phyloP scores from a whole-genome alignment of 1,139 yeast genomes.

The Meyerozyma sp. region DNA sequence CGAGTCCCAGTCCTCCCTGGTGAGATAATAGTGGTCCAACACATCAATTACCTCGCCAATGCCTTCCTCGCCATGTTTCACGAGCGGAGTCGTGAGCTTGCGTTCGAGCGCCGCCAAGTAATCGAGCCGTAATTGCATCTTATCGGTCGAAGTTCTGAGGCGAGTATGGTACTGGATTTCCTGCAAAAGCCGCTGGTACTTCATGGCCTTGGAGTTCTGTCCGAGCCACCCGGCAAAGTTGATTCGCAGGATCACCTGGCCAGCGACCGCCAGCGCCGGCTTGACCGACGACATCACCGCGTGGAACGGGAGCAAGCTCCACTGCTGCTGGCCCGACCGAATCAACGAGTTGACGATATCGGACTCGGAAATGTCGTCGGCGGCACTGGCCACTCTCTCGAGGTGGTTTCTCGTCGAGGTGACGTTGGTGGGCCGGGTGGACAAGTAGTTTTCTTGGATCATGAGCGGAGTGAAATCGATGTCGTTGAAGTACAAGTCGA shows the following conservation, averaged over 20 bases:
- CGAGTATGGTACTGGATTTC: slow-evolving; percentile 88
- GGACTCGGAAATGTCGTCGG: slow-evolving; percentile 77
- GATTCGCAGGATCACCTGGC: slow-evolving; percentile 62
- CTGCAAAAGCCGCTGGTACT: slow-evolving; percentile 72
- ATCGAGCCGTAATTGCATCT: slow-evolving; percentile 68
- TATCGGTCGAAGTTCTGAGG: slow-evolving; percentile 71
- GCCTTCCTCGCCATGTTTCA: slow-evolving; percentile 52
- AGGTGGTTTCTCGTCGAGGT: slow-evolving; percentile 44
- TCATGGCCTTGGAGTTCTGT: slow-evolving; percentile 79
- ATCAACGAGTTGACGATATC: slow-evolving; percentile 78
- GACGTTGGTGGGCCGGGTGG: slow-evolving; percentile 51
- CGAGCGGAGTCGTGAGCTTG: slow-evolving; percentile 52
- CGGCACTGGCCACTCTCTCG: slow-evolving; percentile 67
- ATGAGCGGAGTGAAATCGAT: slow-evolving; percentile 91
- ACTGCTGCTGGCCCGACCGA: slow-evolving; percentile 89
- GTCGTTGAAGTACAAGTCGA: slow-evolving; percentile 89
- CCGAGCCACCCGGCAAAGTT: slow-evolving; percentile 89
- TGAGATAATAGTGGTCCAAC: slow-evolving; percentile 80
- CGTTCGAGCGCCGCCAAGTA: slow-evolving; percentile 64
- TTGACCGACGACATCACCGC: slow-evolving; percentile 82
- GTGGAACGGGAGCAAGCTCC: slow-evolving; percentile 93
- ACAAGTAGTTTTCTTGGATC: slow-evolving; percentile 90
- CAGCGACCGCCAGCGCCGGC: slow-evolving; percentile 76
- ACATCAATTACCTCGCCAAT: slow-evolving; percentile 57
- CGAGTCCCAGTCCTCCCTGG: slow-evolving; percentile 89